Conservation (phyloP, 208 protist species). For the Leptomonas pyrrhocoris region DNA sequence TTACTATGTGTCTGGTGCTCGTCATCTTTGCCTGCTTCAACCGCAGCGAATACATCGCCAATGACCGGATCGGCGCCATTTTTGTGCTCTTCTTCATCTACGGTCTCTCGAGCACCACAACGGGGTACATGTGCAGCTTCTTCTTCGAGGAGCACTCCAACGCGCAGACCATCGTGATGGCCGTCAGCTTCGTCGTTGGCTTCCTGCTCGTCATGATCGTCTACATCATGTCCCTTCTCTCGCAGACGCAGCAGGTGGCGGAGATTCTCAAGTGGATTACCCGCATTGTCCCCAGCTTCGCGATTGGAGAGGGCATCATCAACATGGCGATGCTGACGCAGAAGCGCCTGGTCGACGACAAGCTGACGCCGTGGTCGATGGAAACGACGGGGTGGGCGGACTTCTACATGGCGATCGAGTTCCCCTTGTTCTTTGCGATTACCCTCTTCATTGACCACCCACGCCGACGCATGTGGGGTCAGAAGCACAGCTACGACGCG, state of each 20-base stretch:
- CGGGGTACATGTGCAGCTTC: constrained; percentile 66
- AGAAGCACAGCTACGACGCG: constrained; percentile 31
- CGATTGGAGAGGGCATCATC: constrained; percentile 76
- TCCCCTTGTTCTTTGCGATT: constrained; percentile 57
- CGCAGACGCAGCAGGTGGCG: constrained; percentile 42
- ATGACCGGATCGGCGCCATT: constrained; percentile 34
- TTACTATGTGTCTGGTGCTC: constrained; percentile 60
- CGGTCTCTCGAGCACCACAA: constrained; percentile 52
- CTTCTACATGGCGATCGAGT: constrained; percentile 68
- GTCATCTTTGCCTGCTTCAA: constrained; percentile 69
- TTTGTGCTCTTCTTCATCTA: constrained; percentile 63
- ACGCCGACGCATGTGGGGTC: constrained; percentile 37
- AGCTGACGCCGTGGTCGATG: constrained; percentile 40
- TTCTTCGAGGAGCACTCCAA: constrained; percentile 64
- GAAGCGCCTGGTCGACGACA: constrained; percentile 25
- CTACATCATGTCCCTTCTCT: constrained; percentile 48
- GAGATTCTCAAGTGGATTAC: constrained; percentile 56
- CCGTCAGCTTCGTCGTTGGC: constrained; percentile 79
- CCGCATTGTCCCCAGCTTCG: constrained; percentile 78
- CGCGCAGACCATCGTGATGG: constrained; percentile 67
- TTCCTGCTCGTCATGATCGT: constrained; percentile 72
- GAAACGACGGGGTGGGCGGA: constrained; percentile 45
- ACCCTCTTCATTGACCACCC: constrained; percentile 78
- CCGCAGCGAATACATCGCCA: constrained; percentile 62
- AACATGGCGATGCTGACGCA: constrained; percentile 49